Evolutionary conservation across 768 basidiomycete species (phyloP).

Genomic region (Suillus placidus): DNA sequence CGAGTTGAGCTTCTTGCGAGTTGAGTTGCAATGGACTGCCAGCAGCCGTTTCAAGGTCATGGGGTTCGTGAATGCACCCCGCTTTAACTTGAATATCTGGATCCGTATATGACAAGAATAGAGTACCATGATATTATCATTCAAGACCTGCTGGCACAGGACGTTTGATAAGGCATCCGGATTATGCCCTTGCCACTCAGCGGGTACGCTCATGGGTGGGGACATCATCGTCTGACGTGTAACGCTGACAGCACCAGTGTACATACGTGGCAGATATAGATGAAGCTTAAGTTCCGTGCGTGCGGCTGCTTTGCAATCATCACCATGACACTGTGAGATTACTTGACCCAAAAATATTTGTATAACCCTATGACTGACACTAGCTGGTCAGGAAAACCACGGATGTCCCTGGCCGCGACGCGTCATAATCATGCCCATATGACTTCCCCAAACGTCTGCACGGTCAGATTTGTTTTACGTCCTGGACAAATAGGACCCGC

Average conservation of each 20-base stretch:
- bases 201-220: too few relatives aligned
- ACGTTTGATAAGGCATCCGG: too few relatives aligned
- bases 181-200: too few relatives aligned
- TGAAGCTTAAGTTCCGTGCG: too few relatives aligned
- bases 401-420: not conserved
- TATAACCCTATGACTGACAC: not conserved
- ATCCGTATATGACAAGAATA: not conserved
- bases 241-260: too few relatives aligned
- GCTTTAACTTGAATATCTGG: not conserved
- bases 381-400: not conserved
- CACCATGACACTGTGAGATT: not conserved
- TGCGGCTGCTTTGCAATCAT: not conserved
- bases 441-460: not conserved
- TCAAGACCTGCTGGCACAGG: too few relatives aligned
- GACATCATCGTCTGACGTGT: not conserved
- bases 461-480: not conserved
- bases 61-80: not conserved
- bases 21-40: not conserved
- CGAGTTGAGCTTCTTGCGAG: not conserved
- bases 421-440: not conserved
- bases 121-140: too few relatives aligned
- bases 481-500: not conserved
- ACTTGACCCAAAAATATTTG: not conserved
- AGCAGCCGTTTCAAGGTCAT: not conserved
- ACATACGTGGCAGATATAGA: not conserved